Evolutionary conservation across 1,284 basidiomycete species (phyloP), one percentile per base, ranked within the genome.

Genomic region (Singerocomus rubriflavus): DNA sequence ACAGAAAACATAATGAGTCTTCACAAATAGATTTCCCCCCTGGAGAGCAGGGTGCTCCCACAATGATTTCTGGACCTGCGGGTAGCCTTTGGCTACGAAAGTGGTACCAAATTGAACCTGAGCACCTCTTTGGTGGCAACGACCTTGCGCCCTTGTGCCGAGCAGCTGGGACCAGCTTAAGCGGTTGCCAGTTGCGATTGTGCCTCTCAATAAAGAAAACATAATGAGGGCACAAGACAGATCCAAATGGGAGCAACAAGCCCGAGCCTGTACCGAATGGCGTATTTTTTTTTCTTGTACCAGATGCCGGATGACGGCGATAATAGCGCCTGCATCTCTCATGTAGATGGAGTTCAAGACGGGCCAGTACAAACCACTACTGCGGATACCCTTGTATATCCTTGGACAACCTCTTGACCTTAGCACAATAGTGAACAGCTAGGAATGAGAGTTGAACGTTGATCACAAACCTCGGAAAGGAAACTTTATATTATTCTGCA

Each of bases 351-450:
- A 55, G 17, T 13, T 54, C 59, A 1, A 60, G 36, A 39, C 67
- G 67, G 11, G 50, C 46, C 10, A 66, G 13, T 3, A 65, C 49
- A 3, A 51, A 52, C 61, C 61, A 63, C 0, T 37, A 42, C n/a
- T 59, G 43, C 0, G 53, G 46, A n/a, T 62, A 63, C 26, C 21
- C 21, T 21, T 21, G 21, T 2, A 21, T 21, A 21, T 21, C 21
- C 7, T 65, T 17, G 5, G 16, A 32, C 21, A 21, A 21, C 12
- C 21, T 42, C 30, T 54, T 53, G 1, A 65, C 36, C 61, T 65
- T 46, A 32, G 52, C n/a, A 53, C 7, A 7, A 44, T 30, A 26
- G 5, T 12, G 39, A 37, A 21, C 27, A 27, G 29, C 30, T 33
- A 5, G 2, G 30, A 32, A 17, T 10, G 26, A 43, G 5, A 14